Percentiles rank a stretch among this genome's conserved stretches.
Evolutionary conservation across 176 grass and related monocot species (phyloP).

Genomic region (Zoysia pacifica): DNA sequence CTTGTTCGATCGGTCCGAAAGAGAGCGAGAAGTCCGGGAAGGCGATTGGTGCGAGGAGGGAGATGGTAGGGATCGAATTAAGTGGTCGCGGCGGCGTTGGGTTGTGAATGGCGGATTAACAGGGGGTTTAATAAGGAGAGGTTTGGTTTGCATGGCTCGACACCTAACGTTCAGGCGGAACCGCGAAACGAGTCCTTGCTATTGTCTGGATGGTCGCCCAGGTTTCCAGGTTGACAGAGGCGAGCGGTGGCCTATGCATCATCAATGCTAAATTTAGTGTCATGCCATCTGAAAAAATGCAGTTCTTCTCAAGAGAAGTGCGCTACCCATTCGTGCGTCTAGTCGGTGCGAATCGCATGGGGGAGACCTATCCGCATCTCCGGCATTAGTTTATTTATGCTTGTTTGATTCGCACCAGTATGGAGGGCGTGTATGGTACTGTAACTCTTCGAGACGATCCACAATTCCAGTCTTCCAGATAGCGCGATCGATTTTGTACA

Average conservation of each 20-base stretch:
- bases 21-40: background rate
- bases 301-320: too few species aligned
- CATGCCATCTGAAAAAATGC: too few species aligned
- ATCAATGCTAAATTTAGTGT: background rate
- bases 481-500: too few species aligned
- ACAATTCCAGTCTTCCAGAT: too few species aligned
- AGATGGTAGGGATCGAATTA: background rate
- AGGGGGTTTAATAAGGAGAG: slow-evolving; percentile 38
- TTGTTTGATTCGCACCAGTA: too few species aligned
- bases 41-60: background rate
- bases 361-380: background rate
- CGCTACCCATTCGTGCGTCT: too few species aligned
- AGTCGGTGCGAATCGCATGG: background rate
- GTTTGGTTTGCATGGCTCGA: slow-evolving; percentile 8
- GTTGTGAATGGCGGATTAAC: slow-evolving; percentile 21
- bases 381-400: background rate
- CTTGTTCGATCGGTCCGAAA: background rate
- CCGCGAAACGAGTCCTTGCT: background rate
- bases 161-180: slow-evolving; percentile 15
- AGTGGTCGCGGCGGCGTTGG: background rate
- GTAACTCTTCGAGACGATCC: too few species aligned
- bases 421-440: too few species aligned
- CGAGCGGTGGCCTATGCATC: background rate
- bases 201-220: slow-evolving; percentile 21
- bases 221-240: background rate